Conservation (phyloP, 345 rosid species). For the Eucalyptus virginea region DNA sequence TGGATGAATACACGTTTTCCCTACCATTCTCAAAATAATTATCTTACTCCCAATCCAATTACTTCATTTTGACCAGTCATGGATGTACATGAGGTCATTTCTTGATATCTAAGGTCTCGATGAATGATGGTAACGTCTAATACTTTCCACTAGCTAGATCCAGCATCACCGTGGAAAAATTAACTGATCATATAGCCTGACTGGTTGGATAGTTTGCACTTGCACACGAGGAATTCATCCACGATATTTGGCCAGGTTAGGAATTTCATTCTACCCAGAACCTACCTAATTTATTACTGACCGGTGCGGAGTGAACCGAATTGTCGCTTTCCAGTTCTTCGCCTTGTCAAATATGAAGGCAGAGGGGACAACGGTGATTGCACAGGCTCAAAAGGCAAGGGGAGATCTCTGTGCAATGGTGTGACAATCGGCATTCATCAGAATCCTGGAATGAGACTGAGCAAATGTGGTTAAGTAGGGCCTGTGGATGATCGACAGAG, state of each 20-base stretch:
- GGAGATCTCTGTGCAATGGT: neutral
- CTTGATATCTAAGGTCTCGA: neutral
- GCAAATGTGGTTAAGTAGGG: neutral
- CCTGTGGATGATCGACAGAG: neutral
- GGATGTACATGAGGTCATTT: neutral
- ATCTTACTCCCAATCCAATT: neutral
- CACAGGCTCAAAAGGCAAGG: neutral
- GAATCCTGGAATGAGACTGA: neutral
- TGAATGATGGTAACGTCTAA: neutral
- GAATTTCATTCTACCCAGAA: neutral
- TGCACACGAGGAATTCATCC: neutral
- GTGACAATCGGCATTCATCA: neutral
- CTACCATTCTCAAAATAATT: neutral
- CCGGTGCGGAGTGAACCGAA: neutral
- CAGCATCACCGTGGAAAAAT: neutral
- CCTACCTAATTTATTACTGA: neutral
- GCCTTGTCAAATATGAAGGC: neutral
- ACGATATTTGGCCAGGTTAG: neutral
- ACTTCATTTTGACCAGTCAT: neutral
- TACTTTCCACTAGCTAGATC: neutral
- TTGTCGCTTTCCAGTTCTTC: neutral
- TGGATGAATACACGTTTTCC: neutral
- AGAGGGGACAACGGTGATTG: neutral
- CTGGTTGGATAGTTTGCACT: neutral
- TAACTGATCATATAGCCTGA: neutral